These are phyloP conservation scores for Alternaria sp. DNA, from an alignment of 2,329 filamentous ascomycete genomes.

Conservation along the genomic window DNA sequence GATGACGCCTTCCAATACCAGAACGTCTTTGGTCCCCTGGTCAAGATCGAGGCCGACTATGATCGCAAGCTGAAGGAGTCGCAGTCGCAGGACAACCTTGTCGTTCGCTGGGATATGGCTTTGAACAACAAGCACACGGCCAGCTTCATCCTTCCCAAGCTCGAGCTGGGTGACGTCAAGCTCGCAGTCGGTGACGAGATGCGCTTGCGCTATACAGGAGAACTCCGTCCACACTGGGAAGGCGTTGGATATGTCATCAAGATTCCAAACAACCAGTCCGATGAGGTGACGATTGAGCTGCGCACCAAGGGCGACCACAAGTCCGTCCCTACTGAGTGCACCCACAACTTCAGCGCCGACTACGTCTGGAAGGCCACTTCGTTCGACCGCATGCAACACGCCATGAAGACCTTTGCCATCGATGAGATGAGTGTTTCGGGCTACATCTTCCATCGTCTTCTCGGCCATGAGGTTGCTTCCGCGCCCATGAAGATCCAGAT, in stretches of 20 bases:
- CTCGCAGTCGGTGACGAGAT: conserved; percentile 98
- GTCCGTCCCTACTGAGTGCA: conserved; percentile 92
- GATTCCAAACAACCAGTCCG: conserved; percentile 98
- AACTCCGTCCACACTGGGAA: conserved; percentile 91
- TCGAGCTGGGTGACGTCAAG: conserved; percentile 97
- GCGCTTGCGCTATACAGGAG: conserved; percentile 94
- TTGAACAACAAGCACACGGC: conserved; percentile 97
- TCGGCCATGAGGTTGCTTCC: conserved; percentile 92
- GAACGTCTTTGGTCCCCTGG: conserved; percentile 95
- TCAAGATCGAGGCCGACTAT: conserved; percentile 99
- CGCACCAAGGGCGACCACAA: conserved; percentile 96
- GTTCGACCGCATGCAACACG: conserved; percentile 98
- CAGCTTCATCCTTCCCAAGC: conserved; percentile 93
- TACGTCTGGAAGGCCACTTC: conserved; percentile 99
- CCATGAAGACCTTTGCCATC: conserved; percentile 98
- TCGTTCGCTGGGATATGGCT: conserved; percentile 92
- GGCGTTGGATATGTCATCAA: conserved; percentile 99
- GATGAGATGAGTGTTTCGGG: conserved; percentile 98
- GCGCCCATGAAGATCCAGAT: conserved; percentile 95
- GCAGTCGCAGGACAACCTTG: conserved; percentile 93
- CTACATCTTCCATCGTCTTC: conserved; percentile 96
- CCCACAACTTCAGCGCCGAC: conserved; percentile 96
- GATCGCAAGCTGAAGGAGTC: conserved; percentile 98
- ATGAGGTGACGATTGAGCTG: conserved; percentile 94
- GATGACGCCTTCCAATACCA: conserved; percentile 99